These are phyloP conservation scores for Penicillium crystallinum DNA, from an alignment of 495 filamentous ascomycete genomes.

Conservation along the genomic window DNA sequence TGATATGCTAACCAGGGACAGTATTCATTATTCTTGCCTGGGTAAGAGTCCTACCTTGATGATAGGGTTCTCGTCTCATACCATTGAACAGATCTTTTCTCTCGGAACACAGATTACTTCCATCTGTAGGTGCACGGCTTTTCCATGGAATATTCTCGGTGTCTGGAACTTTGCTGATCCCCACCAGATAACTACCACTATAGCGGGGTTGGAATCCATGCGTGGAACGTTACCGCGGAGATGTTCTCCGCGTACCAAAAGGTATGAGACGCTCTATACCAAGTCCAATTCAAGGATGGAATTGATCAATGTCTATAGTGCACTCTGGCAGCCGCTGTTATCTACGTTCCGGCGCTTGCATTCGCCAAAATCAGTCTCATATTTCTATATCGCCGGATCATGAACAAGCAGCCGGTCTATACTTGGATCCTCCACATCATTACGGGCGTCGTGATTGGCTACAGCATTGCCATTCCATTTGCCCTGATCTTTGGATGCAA, in stretches of 20 bases:
- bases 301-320: slow-evolving; percentile 8
- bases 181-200: slow-evolving; percentile 4
- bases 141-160: neutral
- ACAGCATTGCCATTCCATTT: slow-evolving; percentile 25
- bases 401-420: slow-evolving; percentile 14
- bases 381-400: slow-evolving; percentile 28
- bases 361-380: slow-evolving; percentile 29
- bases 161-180: neutral
- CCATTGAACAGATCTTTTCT: slow-evolving; percentile 15
- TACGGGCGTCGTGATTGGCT: slow-evolving; percentile 20
- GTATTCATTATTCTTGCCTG: slow-evolving; percentile 23
- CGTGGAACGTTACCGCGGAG: slow-evolving; percentile 11
- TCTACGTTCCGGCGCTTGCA: slow-evolving; percentile 31
- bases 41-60: slow-evolving; percentile 8
- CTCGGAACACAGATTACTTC: slow-evolving; percentile 16
- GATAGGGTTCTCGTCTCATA: neutral
- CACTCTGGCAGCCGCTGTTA: slow-evolving; percentile 20
- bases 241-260: slow-evolving; percentile 10
- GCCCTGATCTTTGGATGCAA: slow-evolving; percentile 37
- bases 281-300: neutral
- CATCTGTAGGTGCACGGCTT: slow-evolving; percentile 13
- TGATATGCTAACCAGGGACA: slow-evolving; percentile 8
- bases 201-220: slow-evolving; percentile 14
- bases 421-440: slow-evolving; percentile 15
- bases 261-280: neutral